Evolutionary conservation across 768 basidiomycete genomes (phyloP), one percentile per base, ranked within the genome.

Genomic region (Kwoniella dendrophila): DNA sequence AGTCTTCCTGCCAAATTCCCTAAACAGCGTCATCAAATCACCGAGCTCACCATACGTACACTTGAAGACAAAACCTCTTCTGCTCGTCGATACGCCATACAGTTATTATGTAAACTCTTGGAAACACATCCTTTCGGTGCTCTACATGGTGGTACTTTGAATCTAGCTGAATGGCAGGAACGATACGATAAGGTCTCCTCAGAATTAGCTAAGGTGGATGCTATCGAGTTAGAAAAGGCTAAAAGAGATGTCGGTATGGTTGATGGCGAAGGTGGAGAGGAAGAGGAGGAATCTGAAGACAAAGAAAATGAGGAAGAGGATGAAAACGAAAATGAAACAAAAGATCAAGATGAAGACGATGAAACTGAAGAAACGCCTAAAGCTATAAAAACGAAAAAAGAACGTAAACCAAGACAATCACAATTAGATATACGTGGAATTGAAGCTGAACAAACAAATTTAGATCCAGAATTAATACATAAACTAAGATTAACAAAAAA

Each of bases 21-120:
- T 0, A 90, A 91, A 76, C 88, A 93, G 64, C 85, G 94, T 0
- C 82, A 91, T 32, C 81, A 82, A 20, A 86, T 93, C 33, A 88
- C 92, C 4, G 82, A 83, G 50, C 85, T 86, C n/a, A 89, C 92
- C 0, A 86, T 90, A 32, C 85, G 82, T 2, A 87, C 89, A 27
- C 82, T 99, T 49, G 87, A 92, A 68, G 95, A 98, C 81, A 98
- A 98, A 80, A 87, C 86, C 1, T 85, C 90, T 20, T 86, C 84
- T 5, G 94, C 95, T n/a, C 84, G 96, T 70, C 90, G 91, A 79
- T 85, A 85, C 51, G 89, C 93, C 20, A 87, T 89, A 45, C 83
- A 86, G 20, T 81, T 97, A 27, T 79, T 98, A 22, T 84, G 85
- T 45, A 86, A 86, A 71, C 82, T 97, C 27, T 79, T 98, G 48